A percentile compares a stretch with the other conserved stretches of the same genome.
Evolutionary conservation across 148 eudicot genomes (phyloP).

Genomic region (Rhododendron williamsianum): DNA sequence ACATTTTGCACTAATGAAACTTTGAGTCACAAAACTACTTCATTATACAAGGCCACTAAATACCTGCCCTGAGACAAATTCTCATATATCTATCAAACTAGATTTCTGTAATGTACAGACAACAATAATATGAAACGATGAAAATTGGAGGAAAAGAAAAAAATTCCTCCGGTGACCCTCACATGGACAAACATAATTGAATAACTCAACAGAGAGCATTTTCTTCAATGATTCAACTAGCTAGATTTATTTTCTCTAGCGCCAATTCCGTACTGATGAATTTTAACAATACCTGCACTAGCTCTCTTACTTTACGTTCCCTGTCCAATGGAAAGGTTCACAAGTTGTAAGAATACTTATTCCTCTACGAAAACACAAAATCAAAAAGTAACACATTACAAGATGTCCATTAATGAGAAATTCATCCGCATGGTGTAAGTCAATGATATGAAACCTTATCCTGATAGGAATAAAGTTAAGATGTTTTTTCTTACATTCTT

Average conservation of each 20-base stretch:
- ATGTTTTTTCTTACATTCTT: not conserved
- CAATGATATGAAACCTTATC: not conserved
- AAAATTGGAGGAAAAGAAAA: slow-evolving; percentile 19
- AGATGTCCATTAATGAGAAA: not conserved
- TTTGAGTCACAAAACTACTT: not conserved
- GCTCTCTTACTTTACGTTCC: slow-evolving; percentile 77
- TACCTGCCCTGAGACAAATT: not conserved
- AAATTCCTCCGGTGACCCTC: slow-evolving; percentile 23
- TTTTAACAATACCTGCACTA: slow-evolving; percentile 68
- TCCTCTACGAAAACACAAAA: not conserved
- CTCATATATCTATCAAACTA: not conserved
- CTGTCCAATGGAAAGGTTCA: slow-evolving; percentile 34
- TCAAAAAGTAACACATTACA: not conserved
- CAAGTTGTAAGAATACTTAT: not conserved
- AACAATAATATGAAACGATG: not conserved
- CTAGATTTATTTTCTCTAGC: slow-evolving; percentile 45
- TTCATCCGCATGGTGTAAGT: not conserved
- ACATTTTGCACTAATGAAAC: not conserved
- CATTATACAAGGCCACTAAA: not conserved
- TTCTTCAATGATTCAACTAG: slow-evolving; percentile 24
- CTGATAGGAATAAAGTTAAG: not conserved
- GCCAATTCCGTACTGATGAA: slow-evolving; percentile 59
- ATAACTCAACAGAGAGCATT: not conserved
- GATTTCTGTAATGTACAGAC: slow-evolving; percentile 9
- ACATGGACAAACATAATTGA: not conserved